phyloP scores from a whole-genome alignment of 306 rosid genomes.

The Lathyrus oleraceus region DNA sequence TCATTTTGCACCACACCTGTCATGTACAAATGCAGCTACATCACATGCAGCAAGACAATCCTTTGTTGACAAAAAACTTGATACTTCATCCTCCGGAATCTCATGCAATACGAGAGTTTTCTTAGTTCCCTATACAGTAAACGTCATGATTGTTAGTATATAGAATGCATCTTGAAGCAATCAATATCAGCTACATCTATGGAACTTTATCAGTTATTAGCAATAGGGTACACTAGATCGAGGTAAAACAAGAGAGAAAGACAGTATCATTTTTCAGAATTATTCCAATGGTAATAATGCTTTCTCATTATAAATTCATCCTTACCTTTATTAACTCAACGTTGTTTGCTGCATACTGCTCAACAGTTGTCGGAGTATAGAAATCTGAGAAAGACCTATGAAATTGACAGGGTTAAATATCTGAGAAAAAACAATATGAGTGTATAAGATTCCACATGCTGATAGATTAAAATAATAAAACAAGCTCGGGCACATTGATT shows the following conservation, averaged over 20 bases:
- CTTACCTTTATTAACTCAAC: slow-evolving; percentile 66
- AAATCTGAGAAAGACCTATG: slow-evolving; percentile 67
- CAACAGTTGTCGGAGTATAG: slow-evolving; percentile 55
- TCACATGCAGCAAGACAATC: slow-evolving; percentile 85
- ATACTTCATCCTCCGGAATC: slow-evolving; percentile 76
- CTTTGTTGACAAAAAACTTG: slow-evolving; percentile 48
- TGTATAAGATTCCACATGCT: too few relatives aligned
- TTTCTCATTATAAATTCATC: slow-evolving; percentile 52
- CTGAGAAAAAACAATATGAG: too few relatives aligned
- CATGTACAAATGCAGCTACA: slow-evolving; percentile 85
- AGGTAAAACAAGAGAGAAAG: slow-evolving; percentile 10
- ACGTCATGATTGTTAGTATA: slow-evolving; percentile 37
- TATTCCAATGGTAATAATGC: slow-evolving; percentile 23
- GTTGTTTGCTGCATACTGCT: slow-evolving; percentile 63
- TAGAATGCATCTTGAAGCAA: slow-evolving; percentile 23
- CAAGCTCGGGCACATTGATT: too few relatives aligned
- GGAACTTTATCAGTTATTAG: neutral
- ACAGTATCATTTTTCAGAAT: neutral
- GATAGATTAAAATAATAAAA: too few relatives aligned
- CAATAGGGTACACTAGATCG: slow-evolving; percentile 15
- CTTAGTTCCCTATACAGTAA: slow-evolving; percentile 56
- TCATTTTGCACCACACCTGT: slow-evolving; percentile 56
- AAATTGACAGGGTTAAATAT: slow-evolving; percentile 29
- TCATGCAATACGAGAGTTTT: slow-evolving; percentile 74
- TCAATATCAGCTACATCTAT: slow-evolving; percentile 26